These are phyloP conservation scores for Westerdykella aurantiaca DNA, from an alignment of 2,329 filamentous ascomycete species.

Conservation along the genomic window DNA sequence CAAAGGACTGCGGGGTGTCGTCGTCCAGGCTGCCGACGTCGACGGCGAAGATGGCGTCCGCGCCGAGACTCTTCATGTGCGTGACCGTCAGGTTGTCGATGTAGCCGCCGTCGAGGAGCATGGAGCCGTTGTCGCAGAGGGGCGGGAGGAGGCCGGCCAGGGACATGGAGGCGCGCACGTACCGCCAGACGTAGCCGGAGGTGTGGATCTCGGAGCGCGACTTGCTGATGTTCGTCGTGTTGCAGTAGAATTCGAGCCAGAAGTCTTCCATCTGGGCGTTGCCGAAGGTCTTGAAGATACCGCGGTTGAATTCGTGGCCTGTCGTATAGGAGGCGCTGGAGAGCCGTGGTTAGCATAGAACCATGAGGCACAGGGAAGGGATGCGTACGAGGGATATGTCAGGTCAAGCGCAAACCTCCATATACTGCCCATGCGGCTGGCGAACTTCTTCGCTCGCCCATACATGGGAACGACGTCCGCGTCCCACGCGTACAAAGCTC, in stretches of 20 bases:
- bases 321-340: slow-evolving; percentile 81
- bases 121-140: slow-evolving; percentile 91
- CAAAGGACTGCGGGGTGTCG: slow-evolving; percentile 83
- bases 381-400: slow-evolving; percentile 73
- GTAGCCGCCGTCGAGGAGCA: slow-evolving; percentile 94
- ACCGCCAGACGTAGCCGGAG: slow-evolving; percentile 94
- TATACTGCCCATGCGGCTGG: slow-evolving; percentile 96
- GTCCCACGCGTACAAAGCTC: slow-evolving; percentile 89
- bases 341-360: slow-evolving; percentile 8
- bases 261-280: slow-evolving; percentile 98
- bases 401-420: slow-evolving; percentile 97
- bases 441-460: slow-evolving; percentile 92
- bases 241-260: slow-evolving; percentile 98
- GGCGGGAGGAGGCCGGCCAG: slow-evolving; percentile 87
- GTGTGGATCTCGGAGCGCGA: slow-evolving; percentile 89
- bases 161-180: slow-evolving; percentile 94
- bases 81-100: slow-evolving; percentile 95
- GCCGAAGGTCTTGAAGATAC: slow-evolving; percentile 97
- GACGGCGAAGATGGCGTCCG: slow-evolving; percentile 89
- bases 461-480: slow-evolving; percentile 97
- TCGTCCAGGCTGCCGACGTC: slow-evolving; percentile 93
- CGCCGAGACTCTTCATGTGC: slow-evolving; percentile 92
- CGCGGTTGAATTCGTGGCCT: slow-evolving; percentile 96
- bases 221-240: slow-evolving; percentile 97
- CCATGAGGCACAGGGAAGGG: background rate